Evolutionary conservation across 2,329 filamentous ascomycete genomes (phyloP), one percentile per base, ranked within the genome.

Genomic region (Sarocladium strictum): DNA sequence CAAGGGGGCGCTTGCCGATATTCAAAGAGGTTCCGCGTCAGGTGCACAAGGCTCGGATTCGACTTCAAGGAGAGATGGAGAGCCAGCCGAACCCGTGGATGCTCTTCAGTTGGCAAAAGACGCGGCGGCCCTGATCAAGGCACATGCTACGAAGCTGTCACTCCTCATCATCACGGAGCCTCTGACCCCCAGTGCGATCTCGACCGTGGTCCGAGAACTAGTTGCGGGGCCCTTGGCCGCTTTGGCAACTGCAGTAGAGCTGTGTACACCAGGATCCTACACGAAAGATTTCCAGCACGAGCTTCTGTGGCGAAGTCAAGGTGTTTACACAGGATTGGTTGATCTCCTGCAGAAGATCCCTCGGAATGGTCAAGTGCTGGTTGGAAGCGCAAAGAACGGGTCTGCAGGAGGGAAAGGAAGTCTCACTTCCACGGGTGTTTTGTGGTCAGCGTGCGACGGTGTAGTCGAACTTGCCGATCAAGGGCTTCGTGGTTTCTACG

Each of bases 111-210:
- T 93, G 56, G 83, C 92, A 32, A 80, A 81, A 62, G 86, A 92
- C 62, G 80, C 88, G 0, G 81, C 89, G 1, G 81, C 78, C 24
- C 77, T 95, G 4, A 82, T 96, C 56, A 85, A 83, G 66, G 89
- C 91, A 0, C 90, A 97, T 65, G 82, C 86, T 1, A 96, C 91
- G 5, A 96, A 96, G 59, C 78, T 97, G 24, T 93, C 89, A 0
- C 84, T 97, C 1, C 80, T 97, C 12, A 81, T 94, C 1, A 87
- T 95, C 64, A 96, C 89, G 64, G 81, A 89, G 17, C 92, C 93
- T 1, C 95, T 96, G 61, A 94, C 91, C 0, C 85, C 89, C 0
- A 84, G 85, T 1, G 92, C 90, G 4, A 77, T 96, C 32, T 73
- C 71, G 10, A 84, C 79, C 23, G 83, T 95, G 14, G 73, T 97